phyloP scores from a whole-genome alignment of 352 stramenopile genomes.

The Phytophthora citrophthora region DNA sequence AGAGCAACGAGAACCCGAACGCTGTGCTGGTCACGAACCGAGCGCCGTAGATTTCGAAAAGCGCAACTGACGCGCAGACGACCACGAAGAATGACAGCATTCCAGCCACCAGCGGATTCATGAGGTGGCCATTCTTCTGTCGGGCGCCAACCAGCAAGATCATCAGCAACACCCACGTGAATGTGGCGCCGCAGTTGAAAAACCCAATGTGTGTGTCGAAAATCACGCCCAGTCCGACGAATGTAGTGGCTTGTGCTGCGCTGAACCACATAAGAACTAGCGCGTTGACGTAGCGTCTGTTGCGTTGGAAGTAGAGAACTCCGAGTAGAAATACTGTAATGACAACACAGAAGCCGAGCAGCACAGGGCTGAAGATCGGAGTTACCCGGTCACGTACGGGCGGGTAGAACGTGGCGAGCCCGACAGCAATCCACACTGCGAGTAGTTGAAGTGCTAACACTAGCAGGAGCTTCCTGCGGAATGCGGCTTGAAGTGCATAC shows the following conservation, averaged over 20 bases:
- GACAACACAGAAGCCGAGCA: constrained; percentile 13
- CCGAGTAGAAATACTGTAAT: constrained; percentile 30
- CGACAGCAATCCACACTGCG: constrained; percentile 29
- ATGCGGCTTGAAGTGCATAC: constrained; percentile 31
- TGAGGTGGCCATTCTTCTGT: constrained; percentile 23
- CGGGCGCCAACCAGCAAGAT: constrained; percentile 27
- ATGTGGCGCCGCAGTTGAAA: constrained; percentile 47
- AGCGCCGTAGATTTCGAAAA: constrained; percentile 32
- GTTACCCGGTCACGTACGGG: constrained; percentile 22
- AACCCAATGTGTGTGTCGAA: constrained; percentile 47
- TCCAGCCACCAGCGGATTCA: constrained; percentile 27
- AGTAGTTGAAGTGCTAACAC: constrained; percentile 40
- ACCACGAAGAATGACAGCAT: constrained; percentile 28
- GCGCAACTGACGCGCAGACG: constrained; percentile 8
- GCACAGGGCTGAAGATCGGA: constrained; percentile 15
- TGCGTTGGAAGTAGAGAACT: constrained; percentile 41
- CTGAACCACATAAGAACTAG: constrained; percentile 46
- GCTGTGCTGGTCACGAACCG: constrained; percentile 31
- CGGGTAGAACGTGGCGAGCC: constrained; percentile 27
- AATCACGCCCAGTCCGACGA: constrained; percentile 34
- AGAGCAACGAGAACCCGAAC: constrained; percentile 35
- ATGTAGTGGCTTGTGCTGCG: constrained; percentile 31
- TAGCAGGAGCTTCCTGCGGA: constrained; percentile 43
- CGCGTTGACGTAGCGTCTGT: constrained; percentile 33
- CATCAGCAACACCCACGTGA: constrained; percentile 40